A percentile compares a stretch with the other conserved stretches of the same genome.
Evolutionary conservation across 495 filamentous ascomycete genomes (phyloP).

Genomic region (Podospora comata): DNA sequence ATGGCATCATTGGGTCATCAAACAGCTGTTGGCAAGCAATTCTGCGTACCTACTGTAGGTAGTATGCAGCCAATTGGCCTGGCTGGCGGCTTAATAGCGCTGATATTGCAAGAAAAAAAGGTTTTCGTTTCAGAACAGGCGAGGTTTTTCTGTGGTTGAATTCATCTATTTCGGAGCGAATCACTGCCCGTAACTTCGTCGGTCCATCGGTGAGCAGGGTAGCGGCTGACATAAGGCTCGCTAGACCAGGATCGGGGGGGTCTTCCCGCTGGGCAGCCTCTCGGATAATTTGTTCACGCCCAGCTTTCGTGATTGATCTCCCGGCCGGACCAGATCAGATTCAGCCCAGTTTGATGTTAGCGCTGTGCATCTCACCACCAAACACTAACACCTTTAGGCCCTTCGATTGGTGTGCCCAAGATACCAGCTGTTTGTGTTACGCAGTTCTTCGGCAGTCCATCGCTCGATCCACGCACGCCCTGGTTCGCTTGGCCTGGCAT

Average conservation of each 20-base stretch:
- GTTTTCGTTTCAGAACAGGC: slow-evolving; percentile 6
- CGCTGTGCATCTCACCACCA: not conserved
- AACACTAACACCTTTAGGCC: not conserved
- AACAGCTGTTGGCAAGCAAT: not conserved
- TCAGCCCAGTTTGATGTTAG: slow-evolving; percentile 1
- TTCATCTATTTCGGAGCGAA: slow-evolving; percentile 4
- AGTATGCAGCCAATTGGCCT: not conserved
- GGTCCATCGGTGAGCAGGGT: not conserved
- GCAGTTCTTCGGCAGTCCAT: not conserved
- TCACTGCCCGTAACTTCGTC: not conserved
- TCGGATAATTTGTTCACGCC: slow-evolving; percentile 3
- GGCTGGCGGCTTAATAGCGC: not conserved
- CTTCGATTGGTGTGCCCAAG: not conserved
- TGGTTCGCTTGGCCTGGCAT: not conserved
- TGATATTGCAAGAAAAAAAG: not conserved
- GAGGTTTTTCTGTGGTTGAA: not conserved
- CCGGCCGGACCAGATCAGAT: not conserved
- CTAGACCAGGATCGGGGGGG: not conserved
- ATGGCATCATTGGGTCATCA: not conserved
- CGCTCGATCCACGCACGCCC: slow-evolving; percentile 1
- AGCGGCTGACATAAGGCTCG: slow-evolving; percentile 1
- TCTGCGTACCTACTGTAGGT: not conserved
- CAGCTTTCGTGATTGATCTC: slow-evolving; percentile 8
- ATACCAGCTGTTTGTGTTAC: not conserved
- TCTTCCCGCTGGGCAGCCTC: slow-evolving; percentile 3